A percentile compares a stretch with the other conserved stretches of the same genome.
Conservation (phyloP, 163 green algal species). For the Chlorella variabilis region DNA sequence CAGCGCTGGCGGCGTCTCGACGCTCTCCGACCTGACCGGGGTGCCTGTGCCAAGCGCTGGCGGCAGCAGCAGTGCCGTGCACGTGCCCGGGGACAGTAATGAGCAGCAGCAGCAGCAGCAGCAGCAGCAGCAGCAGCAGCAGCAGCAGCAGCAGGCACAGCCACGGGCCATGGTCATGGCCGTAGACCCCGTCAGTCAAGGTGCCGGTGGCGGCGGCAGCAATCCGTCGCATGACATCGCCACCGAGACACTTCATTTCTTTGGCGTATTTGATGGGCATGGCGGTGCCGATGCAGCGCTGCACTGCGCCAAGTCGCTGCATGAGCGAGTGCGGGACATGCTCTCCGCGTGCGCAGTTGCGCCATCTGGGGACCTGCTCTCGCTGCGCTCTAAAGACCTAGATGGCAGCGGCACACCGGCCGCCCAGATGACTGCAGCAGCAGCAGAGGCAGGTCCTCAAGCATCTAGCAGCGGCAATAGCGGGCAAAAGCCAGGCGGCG, state of each 20-base stretch:
- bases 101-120: not conserved
- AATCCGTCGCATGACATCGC: not conserved
- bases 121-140: not conserved
- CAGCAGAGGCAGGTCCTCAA: not conserved
- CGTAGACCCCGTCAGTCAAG: not conserved
- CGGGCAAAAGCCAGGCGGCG: not conserved
- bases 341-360: not conserved
- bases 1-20: conserved; percentile 4
- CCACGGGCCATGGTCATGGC: not conserved
- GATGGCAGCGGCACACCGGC: conserved; percentile 3
- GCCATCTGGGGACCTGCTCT: not conserved
- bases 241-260: conserved; percentile 92
- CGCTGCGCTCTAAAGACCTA: not conserved
- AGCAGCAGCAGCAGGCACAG: not conserved
- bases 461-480: not conserved
- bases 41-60: not conserved
- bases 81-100: too few species aligned
- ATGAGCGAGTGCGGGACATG: conserved; percentile 73
- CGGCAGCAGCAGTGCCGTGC: not conserved
- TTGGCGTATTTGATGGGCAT: conserved; percentile 96
- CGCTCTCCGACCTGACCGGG: not conserved
- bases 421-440: not conserved
- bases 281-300: conserved; percentile 88
- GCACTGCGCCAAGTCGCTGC: conserved; percentile 84
- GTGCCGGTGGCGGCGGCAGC: conserved; percentile 8